A percentile compares a stretch with the other conserved stretches of the same genome.
phyloP scores from a whole-genome alignment of 225 moss, liverwort and hornwort genomes.

The Polytrichum formosum region DNA sequence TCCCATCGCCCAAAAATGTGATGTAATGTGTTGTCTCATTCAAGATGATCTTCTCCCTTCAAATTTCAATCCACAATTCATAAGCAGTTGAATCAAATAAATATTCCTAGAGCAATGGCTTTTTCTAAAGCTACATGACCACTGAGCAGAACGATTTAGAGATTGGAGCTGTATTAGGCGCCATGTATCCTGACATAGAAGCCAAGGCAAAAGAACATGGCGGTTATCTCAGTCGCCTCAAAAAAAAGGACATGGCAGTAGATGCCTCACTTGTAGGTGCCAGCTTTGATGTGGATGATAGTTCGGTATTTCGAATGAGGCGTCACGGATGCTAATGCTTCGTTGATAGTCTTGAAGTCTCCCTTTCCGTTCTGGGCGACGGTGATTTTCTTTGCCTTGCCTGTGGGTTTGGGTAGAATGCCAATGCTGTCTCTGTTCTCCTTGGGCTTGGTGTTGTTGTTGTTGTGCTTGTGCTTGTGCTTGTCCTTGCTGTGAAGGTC shows the following conservation, averaged over 20 bases:
- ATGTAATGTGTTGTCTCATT: slow-evolving; percentile 58
- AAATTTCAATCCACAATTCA: too few species aligned
- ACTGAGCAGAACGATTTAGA: too few species aligned
- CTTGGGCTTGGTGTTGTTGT: slow-evolving; percentile 19
- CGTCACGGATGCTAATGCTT: slow-evolving; percentile 26
- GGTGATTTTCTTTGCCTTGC: slow-evolving; percentile 33
- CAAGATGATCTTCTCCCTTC: slow-evolving; percentile 40
- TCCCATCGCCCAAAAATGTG: slow-evolving; percentile 50
- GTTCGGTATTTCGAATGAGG: slow-evolving; percentile 27
- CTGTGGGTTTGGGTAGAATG: slow-evolving; percentile 36
- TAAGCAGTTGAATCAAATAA: too few species aligned
- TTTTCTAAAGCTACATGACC: too few species aligned
- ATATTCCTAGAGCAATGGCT: too few species aligned
- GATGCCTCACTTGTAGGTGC: slow-evolving; percentile 31
- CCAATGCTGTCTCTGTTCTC: slow-evolving; percentile 48
- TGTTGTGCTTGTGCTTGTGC: too few species aligned
- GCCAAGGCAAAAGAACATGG: too few species aligned
- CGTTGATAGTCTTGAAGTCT: slow-evolving; percentile 42
- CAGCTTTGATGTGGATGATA: slow-evolving; percentile 51
- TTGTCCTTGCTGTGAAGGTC: too few species aligned
- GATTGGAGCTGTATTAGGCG: too few species aligned
- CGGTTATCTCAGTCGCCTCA: too few species aligned
- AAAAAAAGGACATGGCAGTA: too few species aligned
- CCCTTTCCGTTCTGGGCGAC: slow-evolving; percentile 48
- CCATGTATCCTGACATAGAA: too few species aligned